phyloP scores from a whole-genome alignment of 805 yeast species.

The Wickerhamomyces strasburgensis region DNA sequence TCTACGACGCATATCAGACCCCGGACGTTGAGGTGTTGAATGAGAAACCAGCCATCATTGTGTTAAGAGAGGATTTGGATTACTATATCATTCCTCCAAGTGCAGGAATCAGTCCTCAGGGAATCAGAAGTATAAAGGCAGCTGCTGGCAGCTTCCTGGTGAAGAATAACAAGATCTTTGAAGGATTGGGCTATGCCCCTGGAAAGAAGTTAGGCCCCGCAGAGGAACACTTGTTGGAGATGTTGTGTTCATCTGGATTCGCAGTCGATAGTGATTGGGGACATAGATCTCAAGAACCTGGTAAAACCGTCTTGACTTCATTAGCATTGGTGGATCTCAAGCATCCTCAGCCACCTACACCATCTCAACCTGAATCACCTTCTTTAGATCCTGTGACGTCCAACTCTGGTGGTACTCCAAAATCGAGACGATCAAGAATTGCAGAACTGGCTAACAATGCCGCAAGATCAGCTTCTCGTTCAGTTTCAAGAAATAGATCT shows the following conservation, averaged over 20 bases:
- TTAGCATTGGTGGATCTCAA: constrained; percentile 64
- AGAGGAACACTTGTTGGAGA: constrained; percentile 89
- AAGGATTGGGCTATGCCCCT: constrained; percentile 65
- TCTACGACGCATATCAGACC: constrained; percentile 30
- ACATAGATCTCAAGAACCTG: constrained; percentile 79
- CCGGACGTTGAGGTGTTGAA: constrained; percentile 63
- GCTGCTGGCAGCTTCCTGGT: constrained; percentile 68
- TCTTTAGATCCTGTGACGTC: constrained; percentile 39
- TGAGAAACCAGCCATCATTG: constrained; percentile 85
- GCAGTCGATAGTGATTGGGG: constrained; percentile 73
- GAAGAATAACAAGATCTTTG: constrained; percentile 57
- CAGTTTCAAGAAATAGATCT: constrained; percentile 42
- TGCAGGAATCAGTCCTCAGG: constrained; percentile 47
- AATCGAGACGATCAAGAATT: constrained; percentile 49
- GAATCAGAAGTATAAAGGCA: constrained; percentile 63
- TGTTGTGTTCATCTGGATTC: constrained; percentile 91
- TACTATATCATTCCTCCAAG: constrained; percentile 83
- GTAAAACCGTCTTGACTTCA: constrained; percentile 81
- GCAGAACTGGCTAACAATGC: constrained; percentile 55
- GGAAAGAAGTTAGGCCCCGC: constrained; percentile 72
- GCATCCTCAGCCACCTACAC: constrained; percentile 26
- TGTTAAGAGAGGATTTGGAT: constrained; percentile 89
- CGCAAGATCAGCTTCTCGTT: constrained; percentile 52
- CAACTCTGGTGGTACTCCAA: constrained; percentile 20
- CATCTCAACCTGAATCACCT: constrained; percentile 29